Base-by-base conservation (phyloP, 352 stramenopile genomes). In the Globisporangium heterothallicum region DNA sequence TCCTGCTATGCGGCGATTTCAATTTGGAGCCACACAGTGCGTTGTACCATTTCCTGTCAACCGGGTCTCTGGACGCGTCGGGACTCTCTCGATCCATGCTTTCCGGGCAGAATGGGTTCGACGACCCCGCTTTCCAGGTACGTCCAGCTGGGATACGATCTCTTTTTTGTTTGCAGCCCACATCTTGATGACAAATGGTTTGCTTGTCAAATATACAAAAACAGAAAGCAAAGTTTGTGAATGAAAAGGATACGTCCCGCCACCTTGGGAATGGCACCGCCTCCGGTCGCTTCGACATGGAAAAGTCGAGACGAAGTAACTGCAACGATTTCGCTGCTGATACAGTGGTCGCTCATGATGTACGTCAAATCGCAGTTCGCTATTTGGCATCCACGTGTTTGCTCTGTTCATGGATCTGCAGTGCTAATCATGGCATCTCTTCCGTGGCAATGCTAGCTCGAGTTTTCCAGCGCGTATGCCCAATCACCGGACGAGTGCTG, bases 1-100 rank as follows among this genome's bases (percentile, higher is more conserved):
- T 84, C 12, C 29, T 88, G 26, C 59, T 88, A 16, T 84, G 71
- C 36, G 78, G 78, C 0, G 78, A 88, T 41, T 88, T 88, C 50
- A 88, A 88, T 54, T 42, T 88, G 36, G 59, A 69, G 42, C 78
- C 78, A 1, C 71, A 80, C 53, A 85, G 78, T 22, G 63, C 78
- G 42, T 59, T 88, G 21, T 88, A 88, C 42, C 70, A 84, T 48
- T 84, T 74, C 32, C 34, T 88, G 12, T 74, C 71, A 21, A 64
- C 58, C 12, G 73, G 78, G 10, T 52, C 60, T 6, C 45, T 88
- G 16, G 49, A 84, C 56, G 60, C 58, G 8, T 77, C 72, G 0
- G 66, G 63, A 0, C 46, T 86, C 22, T 75, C 68, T 25, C 74
- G 72, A 45, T 62, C 64, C 41, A 53, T 57, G n/a, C 58, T 86